These are phyloP conservation scores for Alternaria sp. DNA, from an alignment of 2,329 filamentous ascomycete species.

Conservation along the genomic window DNA sequence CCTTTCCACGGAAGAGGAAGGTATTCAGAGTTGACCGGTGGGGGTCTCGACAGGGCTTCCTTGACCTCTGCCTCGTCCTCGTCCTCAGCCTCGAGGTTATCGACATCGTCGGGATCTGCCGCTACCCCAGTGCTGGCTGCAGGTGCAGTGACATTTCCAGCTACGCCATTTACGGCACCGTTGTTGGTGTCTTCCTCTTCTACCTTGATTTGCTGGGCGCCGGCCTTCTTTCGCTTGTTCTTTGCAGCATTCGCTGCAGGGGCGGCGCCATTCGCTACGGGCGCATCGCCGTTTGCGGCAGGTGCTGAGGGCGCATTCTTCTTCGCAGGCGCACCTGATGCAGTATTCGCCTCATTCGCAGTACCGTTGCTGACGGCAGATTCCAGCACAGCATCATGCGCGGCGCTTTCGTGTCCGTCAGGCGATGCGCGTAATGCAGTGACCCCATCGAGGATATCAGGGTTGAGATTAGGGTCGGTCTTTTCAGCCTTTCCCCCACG, in stretches of 20 bases:
- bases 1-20: constrained; percentile 91
- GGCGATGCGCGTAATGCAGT: constrained; percentile 53
- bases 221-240: constrained; percentile 33
- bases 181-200: constrained; percentile 22
- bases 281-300: constrained; percentile 16
- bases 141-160: constrained; percentile 24
- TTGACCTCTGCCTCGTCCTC: constrained; percentile 64
- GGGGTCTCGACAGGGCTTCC: constrained; percentile 67
- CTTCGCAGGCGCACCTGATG: constrained; percentile 24
- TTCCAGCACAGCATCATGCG: constrained; percentile 12
- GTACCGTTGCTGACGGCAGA: constrained; percentile 15
- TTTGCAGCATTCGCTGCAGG: constrained; percentile 22
- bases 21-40: constrained; percentile 81
- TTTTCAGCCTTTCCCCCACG: constrained; percentile 28
- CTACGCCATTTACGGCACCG: constrained; percentile 14
- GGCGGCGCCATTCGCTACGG: constrained; percentile 12
- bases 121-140: constrained; percentile 22
- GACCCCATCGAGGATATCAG: constrained; percentile 51
- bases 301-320: constrained; percentile 14
- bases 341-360: constrained; percentile 18
- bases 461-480: constrained; percentile 45
- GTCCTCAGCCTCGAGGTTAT: constrained; percentile 53
- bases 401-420: constrained; percentile 42
- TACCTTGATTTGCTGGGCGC: constrained; percentile 34
- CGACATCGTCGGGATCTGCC: constrained; percentile 57